A percentile compares a stretch with the other conserved stretches of the same genome.
Evolutionary conservation across 257 asterid genomes (phyloP).

Genomic region (Phtheirospermum japonicum): DNA sequence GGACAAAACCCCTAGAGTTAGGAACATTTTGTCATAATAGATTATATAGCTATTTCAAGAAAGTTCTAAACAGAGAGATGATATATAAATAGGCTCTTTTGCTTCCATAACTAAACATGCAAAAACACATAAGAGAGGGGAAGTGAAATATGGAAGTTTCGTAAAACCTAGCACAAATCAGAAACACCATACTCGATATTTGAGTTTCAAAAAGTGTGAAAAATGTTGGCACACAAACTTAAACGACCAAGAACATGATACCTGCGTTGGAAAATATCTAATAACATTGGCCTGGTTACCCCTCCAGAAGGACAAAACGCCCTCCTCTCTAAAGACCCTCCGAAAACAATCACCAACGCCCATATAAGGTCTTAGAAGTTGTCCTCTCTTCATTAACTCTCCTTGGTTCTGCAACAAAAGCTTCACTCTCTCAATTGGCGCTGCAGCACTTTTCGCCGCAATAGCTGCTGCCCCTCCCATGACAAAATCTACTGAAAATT

Average conservation of each 20-base stretch:
- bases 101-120: too few species aligned
- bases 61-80: too few species aligned
- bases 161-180: constrained; percentile 6
- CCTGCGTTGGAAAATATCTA: constrained; percentile 98
- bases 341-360: constrained; percentile 26
- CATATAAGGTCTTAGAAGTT: constrained; percentile 66
- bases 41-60: too few species aligned
- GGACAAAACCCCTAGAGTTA: too few species aligned
- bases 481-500: constrained; percentile 63
- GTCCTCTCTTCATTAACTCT: constrained; percentile 81
- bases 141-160: neutral
- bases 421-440: constrained; percentile 97
- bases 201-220: neutral
- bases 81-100: too few species aligned
- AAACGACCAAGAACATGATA: constrained; percentile 17
- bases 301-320: constrained; percentile 81
- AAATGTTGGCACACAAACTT: neutral
- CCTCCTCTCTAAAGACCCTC: constrained; percentile 76
- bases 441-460: constrained; percentile 79
- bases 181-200: neutral
- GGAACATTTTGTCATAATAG: too few species aligned
- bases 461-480: constrained; percentile 87
- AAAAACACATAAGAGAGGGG: neutral
- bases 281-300: constrained; percentile 91
- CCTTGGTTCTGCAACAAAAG: constrained; percentile 97